These are phyloP conservation scores for Saccharomycopsis malanga DNA, from an alignment of 805 yeast genomes.

Conservation along the genomic window DNA sequence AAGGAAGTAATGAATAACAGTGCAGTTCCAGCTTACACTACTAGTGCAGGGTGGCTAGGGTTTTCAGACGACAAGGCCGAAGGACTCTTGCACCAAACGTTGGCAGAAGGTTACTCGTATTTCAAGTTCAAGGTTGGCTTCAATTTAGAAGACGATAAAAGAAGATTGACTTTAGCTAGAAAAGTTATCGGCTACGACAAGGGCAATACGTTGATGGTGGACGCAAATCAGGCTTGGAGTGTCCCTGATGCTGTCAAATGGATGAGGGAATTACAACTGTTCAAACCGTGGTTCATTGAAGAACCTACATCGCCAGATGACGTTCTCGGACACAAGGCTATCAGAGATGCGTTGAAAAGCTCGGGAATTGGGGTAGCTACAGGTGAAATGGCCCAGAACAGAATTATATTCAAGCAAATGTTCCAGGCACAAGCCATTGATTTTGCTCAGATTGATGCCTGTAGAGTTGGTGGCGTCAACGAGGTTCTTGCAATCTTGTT, in stretches of 20 bases:
- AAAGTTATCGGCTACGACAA: constrained; percentile 36
- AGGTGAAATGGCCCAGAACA: constrained; percentile 32
- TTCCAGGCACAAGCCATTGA: constrained; percentile 28
- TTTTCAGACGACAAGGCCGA: constrained; percentile 37
- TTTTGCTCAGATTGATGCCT: constrained; percentile 29
- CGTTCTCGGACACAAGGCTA: constrained; percentile 28
- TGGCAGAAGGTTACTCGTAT: constrained; percentile 33
- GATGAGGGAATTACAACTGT: constrained; percentile 27
- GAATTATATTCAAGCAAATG: constrained; percentile 30
- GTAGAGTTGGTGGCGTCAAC: constrained; percentile 32
- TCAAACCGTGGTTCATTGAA: constrained; percentile 32
- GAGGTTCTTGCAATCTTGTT: constrained; percentile 30
- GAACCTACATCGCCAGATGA: constrained; percentile 34
- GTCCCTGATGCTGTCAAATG: constrained; percentile 32
- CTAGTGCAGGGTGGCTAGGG: constrained; percentile 41
- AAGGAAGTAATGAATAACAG: constrained; percentile 28
- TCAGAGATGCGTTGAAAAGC: constrained; percentile 28
- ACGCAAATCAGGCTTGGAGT: constrained; percentile 33
- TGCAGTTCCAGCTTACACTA: constrained; percentile 40
- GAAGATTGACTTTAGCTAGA: constrained; percentile 32
- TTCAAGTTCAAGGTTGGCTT: constrained; percentile 39
- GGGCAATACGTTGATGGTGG: constrained; percentile 29
- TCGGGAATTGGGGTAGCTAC: constrained; percentile 31
- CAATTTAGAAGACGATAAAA: constrained; percentile 31
- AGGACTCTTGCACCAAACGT: constrained; percentile 28